phyloP scores from a whole-genome alignment of 306 rosid genomes.

The Prunus davidiana region DNA sequence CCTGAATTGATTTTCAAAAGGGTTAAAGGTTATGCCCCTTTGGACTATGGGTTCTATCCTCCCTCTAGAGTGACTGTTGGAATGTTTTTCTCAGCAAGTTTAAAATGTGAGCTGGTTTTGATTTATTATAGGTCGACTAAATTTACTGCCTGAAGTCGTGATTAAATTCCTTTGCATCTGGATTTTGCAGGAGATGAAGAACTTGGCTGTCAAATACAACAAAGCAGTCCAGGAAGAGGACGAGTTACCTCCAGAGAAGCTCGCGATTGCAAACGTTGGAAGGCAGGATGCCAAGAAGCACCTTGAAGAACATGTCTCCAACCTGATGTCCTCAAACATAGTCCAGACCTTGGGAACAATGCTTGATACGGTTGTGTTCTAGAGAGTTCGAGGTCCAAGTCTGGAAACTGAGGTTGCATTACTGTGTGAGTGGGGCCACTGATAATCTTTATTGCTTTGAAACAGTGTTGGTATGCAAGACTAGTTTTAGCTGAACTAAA shows the following conservation, averaged over 20 bases:
- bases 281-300: slow-evolving; percentile 98
- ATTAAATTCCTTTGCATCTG: not conserved
- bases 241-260: slow-evolving; percentile 83
- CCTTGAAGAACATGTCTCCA: slow-evolving; percentile 90
- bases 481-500: not conserved
- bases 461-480: not conserved
- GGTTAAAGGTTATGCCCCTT: not conserved
- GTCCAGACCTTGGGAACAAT: slow-evolving; percentile 90
- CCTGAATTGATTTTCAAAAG: not conserved
- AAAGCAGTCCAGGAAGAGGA: slow-evolving; percentile 98
- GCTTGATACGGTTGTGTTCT: slow-evolving; percentile 93
- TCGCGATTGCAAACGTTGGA: slow-evolving; percentile 91
- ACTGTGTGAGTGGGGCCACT: not conserved
- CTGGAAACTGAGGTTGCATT: not conserved
- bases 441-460: not conserved
- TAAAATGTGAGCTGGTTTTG: not conserved
- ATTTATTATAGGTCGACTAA: not conserved
- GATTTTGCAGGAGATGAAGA: slow-evolving; percentile 72
- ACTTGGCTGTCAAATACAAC: slow-evolving; percentile 72
- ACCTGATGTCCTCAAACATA: slow-evolving; percentile 91
- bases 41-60: not conserved
- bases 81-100: not conserved
- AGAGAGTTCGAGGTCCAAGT: slow-evolving; percentile 12
- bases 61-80: not conserved
- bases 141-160: not conserved